phyloP scores from a whole-genome alignment of 805 yeast genomes.

The Candida ipomoeae region DNA sequence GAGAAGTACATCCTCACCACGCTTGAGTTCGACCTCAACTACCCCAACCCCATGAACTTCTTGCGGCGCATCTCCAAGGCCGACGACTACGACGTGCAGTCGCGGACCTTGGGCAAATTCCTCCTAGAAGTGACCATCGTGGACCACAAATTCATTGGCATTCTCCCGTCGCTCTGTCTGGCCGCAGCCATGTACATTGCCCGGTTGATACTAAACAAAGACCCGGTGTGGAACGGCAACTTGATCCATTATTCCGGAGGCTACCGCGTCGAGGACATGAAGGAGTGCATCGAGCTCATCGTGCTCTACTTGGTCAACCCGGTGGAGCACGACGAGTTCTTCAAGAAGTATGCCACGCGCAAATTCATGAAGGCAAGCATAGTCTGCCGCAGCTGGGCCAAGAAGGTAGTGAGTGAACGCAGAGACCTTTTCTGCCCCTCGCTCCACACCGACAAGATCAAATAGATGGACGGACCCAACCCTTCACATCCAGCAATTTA shows the following conservation, averaged over 20 bases:
- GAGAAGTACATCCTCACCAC: constrained; percentile 74
- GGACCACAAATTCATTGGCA: constrained; percentile 69
- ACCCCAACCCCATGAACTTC: constrained; percentile 89
- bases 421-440: constrained; percentile 35
- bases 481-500: neutral
- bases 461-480: neutral
- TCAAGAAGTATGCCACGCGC: constrained; percentile 86
- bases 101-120: constrained; percentile 83
- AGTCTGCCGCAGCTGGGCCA: constrained; percentile 80
- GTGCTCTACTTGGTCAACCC: constrained; percentile 76
- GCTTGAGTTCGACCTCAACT: constrained; percentile 69
- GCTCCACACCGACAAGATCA: constrained; percentile 12
- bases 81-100: constrained; percentile 79
- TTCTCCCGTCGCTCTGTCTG: constrained; percentile 73
- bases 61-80: constrained; percentile 85
- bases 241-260: constrained; percentile 91
- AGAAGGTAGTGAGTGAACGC: constrained; percentile 48
- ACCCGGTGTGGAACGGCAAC: constrained; percentile 77
- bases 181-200: constrained; percentile 87
- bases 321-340: constrained; percentile 86
- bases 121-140: constrained; percentile 72
- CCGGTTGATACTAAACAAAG: constrained; percentile 63
- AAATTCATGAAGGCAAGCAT: constrained; percentile 83
- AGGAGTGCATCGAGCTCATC: constrained; percentile 68
- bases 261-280: constrained; percentile 66